A percentile compares a stretch with the other conserved stretches of the same genome.
phyloP scores from a whole-genome alignment of 2,329 filamentous ascomycete genomes.

The Penicillium hordei region DNA sequence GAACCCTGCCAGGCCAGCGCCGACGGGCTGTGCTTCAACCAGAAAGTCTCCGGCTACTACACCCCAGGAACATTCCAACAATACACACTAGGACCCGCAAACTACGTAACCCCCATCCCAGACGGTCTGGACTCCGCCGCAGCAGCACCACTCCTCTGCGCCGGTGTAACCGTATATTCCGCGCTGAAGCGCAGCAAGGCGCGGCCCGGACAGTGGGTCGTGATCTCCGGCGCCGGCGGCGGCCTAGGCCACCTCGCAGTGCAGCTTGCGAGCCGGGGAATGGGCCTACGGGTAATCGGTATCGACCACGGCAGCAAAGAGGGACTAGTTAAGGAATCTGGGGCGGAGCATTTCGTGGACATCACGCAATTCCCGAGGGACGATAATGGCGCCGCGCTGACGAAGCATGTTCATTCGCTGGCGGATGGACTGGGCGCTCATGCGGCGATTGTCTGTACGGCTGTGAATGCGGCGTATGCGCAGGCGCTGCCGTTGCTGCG shows the following conservation, averaged over 20 bases:
- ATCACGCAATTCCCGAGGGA: slow-evolving; percentile 53
- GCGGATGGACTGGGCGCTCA: slow-evolving; percentile 50
- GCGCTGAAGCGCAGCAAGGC: slow-evolving; percentile 63
- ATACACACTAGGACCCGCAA: slow-evolving; percentile 63
- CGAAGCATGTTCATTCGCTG: slow-evolving; percentile 55
- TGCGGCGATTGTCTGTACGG: slow-evolving; percentile 60
- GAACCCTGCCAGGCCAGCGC: slow-evolving; percentile 55
- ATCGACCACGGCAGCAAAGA: slow-evolving; percentile 65
- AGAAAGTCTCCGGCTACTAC: slow-evolving; percentile 65
- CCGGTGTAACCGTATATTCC: slow-evolving; percentile 66
- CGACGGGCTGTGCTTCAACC: slow-evolving; percentile 57
- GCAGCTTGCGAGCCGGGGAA: slow-evolving; percentile 61
- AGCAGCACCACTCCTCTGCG: slow-evolving; percentile 68
- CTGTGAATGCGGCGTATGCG: slow-evolving; percentile 50
- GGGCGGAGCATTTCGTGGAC: slow-evolving; percentile 66
- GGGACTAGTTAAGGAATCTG: slow-evolving; percentile 57
- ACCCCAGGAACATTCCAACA: slow-evolving; percentile 72
- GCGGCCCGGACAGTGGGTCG: slow-evolving; percentile 60
- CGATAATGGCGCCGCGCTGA: slow-evolving; percentile 50
- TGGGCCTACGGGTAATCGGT: slow-evolving; percentile 64
- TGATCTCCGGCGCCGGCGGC: slow-evolving; percentile 61
- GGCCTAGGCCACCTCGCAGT: slow-evolving; percentile 64
- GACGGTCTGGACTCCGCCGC: slow-evolving; percentile 58
- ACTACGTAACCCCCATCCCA: slow-evolving; percentile 70
- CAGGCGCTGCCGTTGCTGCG: slow-evolving; percentile 51